Conservation (phyloP, 192 early-diverging fungal species). For the Ambispora gerdemannii region DNA sequence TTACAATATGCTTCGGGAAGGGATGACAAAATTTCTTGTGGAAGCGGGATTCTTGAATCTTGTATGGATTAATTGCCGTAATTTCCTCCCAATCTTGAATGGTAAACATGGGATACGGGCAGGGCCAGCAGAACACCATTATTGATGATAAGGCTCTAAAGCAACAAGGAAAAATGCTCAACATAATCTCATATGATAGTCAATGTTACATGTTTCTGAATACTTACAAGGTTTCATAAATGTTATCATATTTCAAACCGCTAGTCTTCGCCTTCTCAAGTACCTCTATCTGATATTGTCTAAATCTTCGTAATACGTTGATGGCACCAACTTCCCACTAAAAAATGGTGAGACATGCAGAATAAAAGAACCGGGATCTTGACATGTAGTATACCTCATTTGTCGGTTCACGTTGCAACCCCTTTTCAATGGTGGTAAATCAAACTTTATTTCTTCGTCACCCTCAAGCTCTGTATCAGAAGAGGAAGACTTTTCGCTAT, state of each 20-base stretch:
- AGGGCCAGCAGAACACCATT: slow-evolving; percentile 30
- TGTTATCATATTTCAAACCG: slow-evolving; percentile 5
- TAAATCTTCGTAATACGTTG: slow-evolving; percentile 27
- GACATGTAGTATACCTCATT: slow-evolving; percentile 26
- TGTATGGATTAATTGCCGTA: slow-evolving; percentile 27
- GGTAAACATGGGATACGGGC: slow-evolving; percentile 29
- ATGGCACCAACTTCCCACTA: slow-evolving; percentile 17
- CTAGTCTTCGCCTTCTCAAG: slow-evolving; percentile 27
- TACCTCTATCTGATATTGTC: slow-evolving; percentile 25
- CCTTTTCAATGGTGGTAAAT: slow-evolving; percentile 13
- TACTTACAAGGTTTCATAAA: slow-evolving; percentile 28
- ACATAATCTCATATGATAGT: slow-evolving; percentile 25
- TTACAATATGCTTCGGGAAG: slow-evolving; percentile 27
- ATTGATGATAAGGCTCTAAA: slow-evolving; percentile 34
- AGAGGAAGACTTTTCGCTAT: slow-evolving; percentile 22
- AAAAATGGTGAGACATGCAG: slow-evolving; percentile 15
- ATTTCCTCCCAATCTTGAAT: slow-evolving; percentile 31
- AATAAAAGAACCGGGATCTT: slow-evolving; percentile 24
- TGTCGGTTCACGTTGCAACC: slow-evolving; percentile 11
- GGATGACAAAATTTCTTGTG: slow-evolving; percentile 24
- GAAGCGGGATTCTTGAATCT: slow-evolving; percentile 28
- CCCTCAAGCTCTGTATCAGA: slow-evolving; percentile 18
- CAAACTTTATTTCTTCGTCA: slow-evolving; percentile 28
- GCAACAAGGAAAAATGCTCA: slow-evolving; percentile 15
- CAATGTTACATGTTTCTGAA: slow-evolving; percentile 1